Evolutionary conservation across 2,329 filamentous ascomycete genomes (phyloP).

Genomic region (Purpureocillium takamizusanense): DNA sequence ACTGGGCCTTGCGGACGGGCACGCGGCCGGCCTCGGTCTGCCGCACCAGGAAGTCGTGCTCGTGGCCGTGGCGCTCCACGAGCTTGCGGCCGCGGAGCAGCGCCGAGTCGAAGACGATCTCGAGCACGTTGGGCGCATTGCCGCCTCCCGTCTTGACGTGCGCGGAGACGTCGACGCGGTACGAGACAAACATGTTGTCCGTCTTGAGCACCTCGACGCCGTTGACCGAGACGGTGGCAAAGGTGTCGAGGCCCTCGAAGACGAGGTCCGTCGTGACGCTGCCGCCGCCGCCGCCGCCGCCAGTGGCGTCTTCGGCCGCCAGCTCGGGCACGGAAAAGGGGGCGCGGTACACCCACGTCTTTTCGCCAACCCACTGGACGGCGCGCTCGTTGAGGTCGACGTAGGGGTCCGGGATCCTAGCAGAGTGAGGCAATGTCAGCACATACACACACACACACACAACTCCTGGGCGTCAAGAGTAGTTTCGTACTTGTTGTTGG

Average conservation of each 20-base stretch:
- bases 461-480: no score
- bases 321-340: conserved; percentile 9
- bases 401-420: conserved; percentile 47
- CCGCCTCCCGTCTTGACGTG: conserved; percentile 14
- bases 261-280: conserved; percentile 26
- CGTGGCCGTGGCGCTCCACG: conserved; percentile 40
- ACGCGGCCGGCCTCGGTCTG: conserved; percentile 31
- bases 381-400: conserved; percentile 51
- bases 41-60: conserved; percentile 44
- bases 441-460: no score
- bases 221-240: conserved; percentile 49
- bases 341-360: conserved; percentile 48
- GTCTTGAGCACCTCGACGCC: conserved; percentile 40
- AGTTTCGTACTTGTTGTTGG: background rate
- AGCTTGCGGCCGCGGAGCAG: conserved; percentile 37
- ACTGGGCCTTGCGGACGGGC: conserved; percentile 51
- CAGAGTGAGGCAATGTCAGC: no score
- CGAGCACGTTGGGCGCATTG: conserved; percentile 36
- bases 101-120: conserved; percentile 49
- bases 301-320: conserved; percentile 1
- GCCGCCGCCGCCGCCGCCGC: no score
- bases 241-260: conserved; percentile 57
- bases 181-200: conserved; percentile 56
- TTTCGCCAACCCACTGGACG: conserved; percentile 52
- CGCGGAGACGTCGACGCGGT: conserved; percentile 42